These are phyloP conservation scores for Mortierella antarctica DNA, from an alignment of 192 early-diverging fungal species.

Conservation along the genomic window DNA sequence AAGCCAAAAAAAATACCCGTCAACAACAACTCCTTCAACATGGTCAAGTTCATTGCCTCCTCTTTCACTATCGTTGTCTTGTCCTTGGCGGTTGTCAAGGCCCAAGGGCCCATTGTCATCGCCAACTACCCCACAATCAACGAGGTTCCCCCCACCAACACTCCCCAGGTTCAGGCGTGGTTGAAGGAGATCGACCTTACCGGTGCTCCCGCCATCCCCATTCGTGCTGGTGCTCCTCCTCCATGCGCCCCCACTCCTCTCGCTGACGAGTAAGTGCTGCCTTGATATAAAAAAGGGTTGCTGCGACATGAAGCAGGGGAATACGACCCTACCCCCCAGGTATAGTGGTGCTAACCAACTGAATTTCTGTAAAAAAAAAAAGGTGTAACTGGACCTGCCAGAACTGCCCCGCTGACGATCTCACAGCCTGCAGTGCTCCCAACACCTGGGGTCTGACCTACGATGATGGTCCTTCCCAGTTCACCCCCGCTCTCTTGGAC, in stretches of 20 bases:
- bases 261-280: conserved; percentile 23
- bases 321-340: background rate
- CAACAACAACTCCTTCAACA: conserved; percentile 3
- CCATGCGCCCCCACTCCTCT: conserved; percentile 21
- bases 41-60: conserved; percentile 39
- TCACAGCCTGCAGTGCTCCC: conserved; percentile 57
- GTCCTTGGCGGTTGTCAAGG: conserved; percentile 39
- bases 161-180: conserved; percentile 36
- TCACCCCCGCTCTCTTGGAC: conserved; percentile 57
- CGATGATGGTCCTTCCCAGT: conserved; percentile 64
- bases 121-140: conserved; percentile 37
- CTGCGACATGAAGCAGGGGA: background rate
- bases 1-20: background rate
- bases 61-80: conserved; percentile 33
- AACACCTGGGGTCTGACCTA: conserved; percentile 66
- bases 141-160: conserved; percentile 17
- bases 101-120: conserved; percentile 24
- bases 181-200: conserved; percentile 51
- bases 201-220: conserved; percentile 24
- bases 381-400: conserved; percentile 60
- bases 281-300: too few species aligned
- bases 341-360: background rate
- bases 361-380: background rate
- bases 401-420: conserved; percentile 56
- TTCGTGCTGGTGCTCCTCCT: conserved; percentile 13